Evolutionary conservation across 345 rosid species (phyloP).

Genomic region (Eucalyptus erythrocorys): DNA sequence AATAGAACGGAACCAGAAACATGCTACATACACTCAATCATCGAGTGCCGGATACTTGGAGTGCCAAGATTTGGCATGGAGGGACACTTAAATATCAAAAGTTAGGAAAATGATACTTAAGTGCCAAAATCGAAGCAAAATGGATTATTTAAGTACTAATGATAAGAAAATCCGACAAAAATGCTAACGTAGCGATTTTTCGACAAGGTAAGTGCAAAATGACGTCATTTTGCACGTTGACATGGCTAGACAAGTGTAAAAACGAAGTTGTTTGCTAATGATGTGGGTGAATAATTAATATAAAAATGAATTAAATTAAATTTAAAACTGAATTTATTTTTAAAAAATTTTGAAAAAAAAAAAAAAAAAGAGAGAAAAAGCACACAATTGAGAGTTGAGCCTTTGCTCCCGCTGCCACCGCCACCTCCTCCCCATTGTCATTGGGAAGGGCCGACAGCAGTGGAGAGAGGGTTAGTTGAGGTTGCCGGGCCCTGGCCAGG

Average conservation of each 20-base stretch:
- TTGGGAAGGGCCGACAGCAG: fast-evolving
- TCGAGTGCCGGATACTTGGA: fast-evolving
- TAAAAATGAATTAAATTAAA: too few species aligned
- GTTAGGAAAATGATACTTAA: too few species aligned
- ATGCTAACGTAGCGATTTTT: fast-evolving
- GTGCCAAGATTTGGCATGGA: too few species aligned
- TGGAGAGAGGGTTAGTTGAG: fast-evolving
- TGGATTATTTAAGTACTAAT: too few species aligned
- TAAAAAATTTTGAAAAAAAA: too few species aligned
- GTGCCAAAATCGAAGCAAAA: too few species aligned
- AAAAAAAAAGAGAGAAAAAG: too few species aligned
- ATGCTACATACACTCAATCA: not conserved
- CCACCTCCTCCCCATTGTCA: fast-evolving
- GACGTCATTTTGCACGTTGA: fast-evolving
- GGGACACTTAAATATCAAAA: too few species aligned
- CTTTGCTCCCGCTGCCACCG: fast-evolving
- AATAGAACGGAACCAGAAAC: not conserved
- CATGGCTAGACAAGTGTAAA: too few species aligned
- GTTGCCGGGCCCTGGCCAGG: fast-evolving
- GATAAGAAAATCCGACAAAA: fast-evolving
- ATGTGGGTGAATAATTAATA: too few species aligned
- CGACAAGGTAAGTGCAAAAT: fast-evolving
- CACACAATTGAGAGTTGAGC: fast-evolving
- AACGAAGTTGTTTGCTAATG: fast-evolving
- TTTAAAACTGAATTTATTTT: too few species aligned